phyloP scores from a whole-genome alignment of 2,329 filamentous ascomycete species.

The Hypoxylon sp. region DNA sequence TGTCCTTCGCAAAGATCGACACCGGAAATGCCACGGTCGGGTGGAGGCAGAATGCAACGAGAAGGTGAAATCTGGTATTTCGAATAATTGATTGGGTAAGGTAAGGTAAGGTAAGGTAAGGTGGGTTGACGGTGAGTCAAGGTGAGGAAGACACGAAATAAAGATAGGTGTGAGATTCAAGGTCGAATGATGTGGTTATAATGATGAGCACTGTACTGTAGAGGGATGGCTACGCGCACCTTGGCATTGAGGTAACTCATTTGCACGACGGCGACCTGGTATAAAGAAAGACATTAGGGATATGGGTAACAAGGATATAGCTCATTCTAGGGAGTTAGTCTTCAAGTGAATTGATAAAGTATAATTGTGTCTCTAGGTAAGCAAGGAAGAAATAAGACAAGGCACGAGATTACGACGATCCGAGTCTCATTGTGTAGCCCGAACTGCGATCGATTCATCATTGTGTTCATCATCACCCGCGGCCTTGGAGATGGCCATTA shows the following conservation, averaged over 20 bases:
- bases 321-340: constrained; percentile 2
- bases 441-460: constrained; percentile 31
- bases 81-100: constrained; percentile 26
- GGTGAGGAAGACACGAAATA: constrained; percentile 20
- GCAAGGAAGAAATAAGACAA: neutral
- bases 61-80: constrained; percentile 23
- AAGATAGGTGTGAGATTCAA: constrained; percentile 2
- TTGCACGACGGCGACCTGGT: constrained; percentile 10
- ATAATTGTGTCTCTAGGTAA: constrained; percentile 3
- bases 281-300: constrained; percentile 7
- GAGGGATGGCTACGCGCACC: constrained; percentile 11
- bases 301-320: constrained; percentile 10
- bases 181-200: constrained; percentile 40
- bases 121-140: constrained; percentile 10
- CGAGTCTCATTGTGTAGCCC: constrained; percentile 23
- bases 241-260: constrained; percentile 2
- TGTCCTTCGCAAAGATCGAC: constrained; percentile 38
- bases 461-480: constrained; percentile 31
- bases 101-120: constrained; percentile 18
- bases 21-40: constrained; percentile 21
- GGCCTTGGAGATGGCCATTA: constrained; percentile 26
- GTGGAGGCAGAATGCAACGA: constrained; percentile 32
- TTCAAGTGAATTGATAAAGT: constrained; percentile 3
- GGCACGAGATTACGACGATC: neutral
- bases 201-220: constrained; percentile 11